Conservation (phyloP, 768 basidiomycete genomes). For the Mrakia hoshinonis region DNA sequence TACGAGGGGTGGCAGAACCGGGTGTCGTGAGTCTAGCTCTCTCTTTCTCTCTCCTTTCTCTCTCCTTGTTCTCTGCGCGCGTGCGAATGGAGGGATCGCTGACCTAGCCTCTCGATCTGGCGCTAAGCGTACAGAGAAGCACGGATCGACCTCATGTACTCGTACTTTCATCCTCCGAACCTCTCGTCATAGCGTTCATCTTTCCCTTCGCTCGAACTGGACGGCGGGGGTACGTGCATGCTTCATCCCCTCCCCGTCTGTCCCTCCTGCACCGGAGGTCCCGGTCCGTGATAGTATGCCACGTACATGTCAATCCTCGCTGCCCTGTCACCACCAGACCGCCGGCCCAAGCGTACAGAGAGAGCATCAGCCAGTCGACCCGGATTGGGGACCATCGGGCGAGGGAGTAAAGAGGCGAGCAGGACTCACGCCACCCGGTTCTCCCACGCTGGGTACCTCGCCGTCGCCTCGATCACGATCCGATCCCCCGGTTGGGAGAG, state of each 20-base stretch:
- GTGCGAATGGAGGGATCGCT: too few species aligned
- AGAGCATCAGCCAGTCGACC: background rate
- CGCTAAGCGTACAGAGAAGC: too few species aligned
- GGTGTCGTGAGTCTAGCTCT: background rate
- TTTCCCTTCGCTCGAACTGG: too few species aligned
- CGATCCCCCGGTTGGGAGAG: background rate
- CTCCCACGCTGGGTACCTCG: background rate
- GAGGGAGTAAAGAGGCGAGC: background rate
- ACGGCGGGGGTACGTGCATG: too few species aligned
- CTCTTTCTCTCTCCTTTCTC: too few species aligned
- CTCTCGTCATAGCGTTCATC: too few species aligned
- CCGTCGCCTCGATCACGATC: background rate
- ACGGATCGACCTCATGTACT: too few species aligned
- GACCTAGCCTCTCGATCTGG: too few species aligned
- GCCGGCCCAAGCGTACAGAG: background rate
- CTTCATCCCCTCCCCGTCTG: too few species aligned
- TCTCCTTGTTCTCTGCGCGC: too few species aligned
- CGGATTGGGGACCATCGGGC: background rate
- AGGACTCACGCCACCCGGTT: background rate
- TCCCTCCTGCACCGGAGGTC: too few species aligned
- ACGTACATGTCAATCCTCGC: conserved; percentile 1
- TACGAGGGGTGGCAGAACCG: background rate
- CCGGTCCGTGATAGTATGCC: conserved; percentile 3
- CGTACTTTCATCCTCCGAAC: too few species aligned
- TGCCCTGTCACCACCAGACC: background rate